Evolutionary conservation across 2,329 filamentous ascomycete genomes (phyloP).

Genomic region (Hymenoscyphus linearis): DNA sequence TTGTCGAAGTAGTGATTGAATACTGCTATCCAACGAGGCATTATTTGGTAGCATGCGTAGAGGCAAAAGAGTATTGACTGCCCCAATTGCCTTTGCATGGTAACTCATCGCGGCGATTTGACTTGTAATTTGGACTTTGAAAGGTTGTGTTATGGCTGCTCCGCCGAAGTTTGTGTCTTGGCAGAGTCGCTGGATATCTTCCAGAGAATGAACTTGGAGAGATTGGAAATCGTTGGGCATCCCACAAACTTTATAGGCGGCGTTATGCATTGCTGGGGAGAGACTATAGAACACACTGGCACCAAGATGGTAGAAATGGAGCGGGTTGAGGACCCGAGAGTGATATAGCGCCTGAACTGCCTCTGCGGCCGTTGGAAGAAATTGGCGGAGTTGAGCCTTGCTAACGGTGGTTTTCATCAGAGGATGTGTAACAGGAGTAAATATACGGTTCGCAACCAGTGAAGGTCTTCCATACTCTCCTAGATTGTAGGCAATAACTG

Average conservation of each 20-base stretch:
- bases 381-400: slow-evolving; percentile 27
- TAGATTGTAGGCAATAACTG: slow-evolving; percentile 49
- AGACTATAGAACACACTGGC: slow-evolving; percentile 66
- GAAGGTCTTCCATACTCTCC: slow-evolving; percentile 50
- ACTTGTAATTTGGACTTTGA: slow-evolving; percentile 66
- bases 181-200: slow-evolving; percentile 58
- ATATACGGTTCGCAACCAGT: slow-evolving; percentile 49
- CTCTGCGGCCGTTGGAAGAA: slow-evolving; percentile 49
- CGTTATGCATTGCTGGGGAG: slow-evolving; percentile 73
- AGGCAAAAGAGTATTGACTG: slow-evolving; percentile 71
- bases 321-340: slow-evolving; percentile 60
- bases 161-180: slow-evolving; percentile 65
- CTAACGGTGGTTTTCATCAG: slow-evolving; percentile 52
- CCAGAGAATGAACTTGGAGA: slow-evolving; percentile 56
- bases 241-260: slow-evolving; percentile 60
- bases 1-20: slow-evolving; percentile 33
- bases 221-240: slow-evolving; percentile 65
- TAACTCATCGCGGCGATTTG: slow-evolving; percentile 62
- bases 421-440: slow-evolving; percentile 50
- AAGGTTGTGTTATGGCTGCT: slow-evolving; percentile 66
- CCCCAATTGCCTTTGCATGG: slow-evolving; percentile 69
- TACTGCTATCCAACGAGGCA: slow-evolving; percentile 45
- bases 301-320: slow-evolving; percentile 72
- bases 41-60: slow-evolving; percentile 41
- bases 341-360: slow-evolving; percentile 61